Evolutionary conservation across 306 rosid genomes (phyloP).

Genomic region (Neltuma alba): DNA sequence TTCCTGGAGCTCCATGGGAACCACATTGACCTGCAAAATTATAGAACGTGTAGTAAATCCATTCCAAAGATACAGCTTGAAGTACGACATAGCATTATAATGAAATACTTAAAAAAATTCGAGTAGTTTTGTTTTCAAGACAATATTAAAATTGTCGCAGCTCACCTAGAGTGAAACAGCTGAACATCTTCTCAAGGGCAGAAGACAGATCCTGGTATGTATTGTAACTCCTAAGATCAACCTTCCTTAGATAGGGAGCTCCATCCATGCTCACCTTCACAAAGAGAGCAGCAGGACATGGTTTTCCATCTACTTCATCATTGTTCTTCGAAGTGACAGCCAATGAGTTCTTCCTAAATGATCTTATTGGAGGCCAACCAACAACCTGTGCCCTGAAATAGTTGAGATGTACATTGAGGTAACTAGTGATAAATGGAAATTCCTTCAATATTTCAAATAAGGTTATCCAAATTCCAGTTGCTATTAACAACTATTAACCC

Average conservation of each 20-base stretch:
- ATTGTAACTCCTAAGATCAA: slow-evolving; percentile 78
- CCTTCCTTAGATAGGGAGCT: slow-evolving; percentile 97
- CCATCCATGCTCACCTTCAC: slow-evolving; percentile 99
- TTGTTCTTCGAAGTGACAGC: slow-evolving; percentile 75
- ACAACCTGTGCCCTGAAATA: slow-evolving; percentile 90
- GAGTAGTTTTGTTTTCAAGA: background rate
- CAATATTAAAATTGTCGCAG: background rate
- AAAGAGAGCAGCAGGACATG: slow-evolving; percentile 75
- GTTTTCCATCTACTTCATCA: slow-evolving; percentile 92
- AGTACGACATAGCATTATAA: background rate
- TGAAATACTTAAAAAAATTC: slow-evolving; percentile 1
- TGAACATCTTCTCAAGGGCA: slow-evolving; percentile 97
- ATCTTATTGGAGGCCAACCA: slow-evolving; percentile 97
- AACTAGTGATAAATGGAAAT: background rate
- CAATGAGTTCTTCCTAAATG: slow-evolving; percentile 86
- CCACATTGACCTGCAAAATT: slow-evolving; percentile 78
- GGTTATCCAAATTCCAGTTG: background rate
- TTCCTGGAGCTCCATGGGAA: slow-evolving; percentile 78
- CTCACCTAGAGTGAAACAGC: slow-evolving; percentile 91
- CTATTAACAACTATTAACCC: background rate
- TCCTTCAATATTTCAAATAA: background rate
- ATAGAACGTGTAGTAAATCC: slow-evolving; percentile 29
- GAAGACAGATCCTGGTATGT: slow-evolving; percentile 86
- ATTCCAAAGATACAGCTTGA: slow-evolving; percentile 1
- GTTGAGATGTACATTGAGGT: slow-evolving; percentile 21